Evolutionary conservation across 768 basidiomycete genomes (phyloP).

Genomic region (Mycena metata): DNA sequence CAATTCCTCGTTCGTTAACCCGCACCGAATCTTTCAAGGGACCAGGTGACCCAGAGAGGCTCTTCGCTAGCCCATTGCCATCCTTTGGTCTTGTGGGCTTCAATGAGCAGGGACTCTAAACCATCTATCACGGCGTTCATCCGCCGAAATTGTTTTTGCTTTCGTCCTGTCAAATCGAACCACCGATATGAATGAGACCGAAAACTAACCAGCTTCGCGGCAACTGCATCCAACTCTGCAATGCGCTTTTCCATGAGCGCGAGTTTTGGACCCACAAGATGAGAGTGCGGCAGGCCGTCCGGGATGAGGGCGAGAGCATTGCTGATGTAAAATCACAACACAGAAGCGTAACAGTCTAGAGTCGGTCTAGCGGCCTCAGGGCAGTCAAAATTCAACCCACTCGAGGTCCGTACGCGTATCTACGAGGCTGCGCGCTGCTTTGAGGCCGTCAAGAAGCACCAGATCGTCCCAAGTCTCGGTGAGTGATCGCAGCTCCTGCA

Average conservation of each 20-base stretch:
- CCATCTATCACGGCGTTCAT: constrained; percentile 75
- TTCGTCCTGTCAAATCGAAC: constrained; percentile 10
- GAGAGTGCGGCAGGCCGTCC: constrained; percentile 67
- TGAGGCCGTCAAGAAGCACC: constrained; percentile 83
- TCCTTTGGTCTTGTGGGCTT: constrained; percentile 80
- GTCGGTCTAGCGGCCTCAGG: constrained; percentile 25
- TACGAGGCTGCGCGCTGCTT: constrained; percentile 76
- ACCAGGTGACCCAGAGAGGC: constrained; percentile 87
- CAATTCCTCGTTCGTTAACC: constrained; percentile 1
- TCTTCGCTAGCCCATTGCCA: constrained; percentile 79
- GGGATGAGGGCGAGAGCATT: constrained; percentile 74
- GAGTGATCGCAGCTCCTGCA: constrained; percentile 76
- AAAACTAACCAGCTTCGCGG: constrained; percentile 75
- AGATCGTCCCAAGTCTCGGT: constrained; percentile 88
- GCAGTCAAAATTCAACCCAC: constrained; percentile 58
- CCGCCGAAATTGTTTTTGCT: constrained; percentile 81
- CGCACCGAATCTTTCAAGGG: constrained; percentile 83
- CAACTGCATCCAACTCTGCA: constrained; percentile 67
- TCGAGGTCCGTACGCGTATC: constrained; percentile 89
- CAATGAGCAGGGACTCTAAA: constrained; percentile 73
- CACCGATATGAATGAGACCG: not conserved
- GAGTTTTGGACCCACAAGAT: constrained; percentile 76
- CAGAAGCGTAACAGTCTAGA: not conserved
- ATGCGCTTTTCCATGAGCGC: constrained; percentile 77
- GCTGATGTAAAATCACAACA: constrained; percentile 51